Percentiles rank a stretch among this genome's conserved stretches.
Conservation (phyloP, 495 filamentous ascomycete genomes). For the Tuber aestivum region DNA sequence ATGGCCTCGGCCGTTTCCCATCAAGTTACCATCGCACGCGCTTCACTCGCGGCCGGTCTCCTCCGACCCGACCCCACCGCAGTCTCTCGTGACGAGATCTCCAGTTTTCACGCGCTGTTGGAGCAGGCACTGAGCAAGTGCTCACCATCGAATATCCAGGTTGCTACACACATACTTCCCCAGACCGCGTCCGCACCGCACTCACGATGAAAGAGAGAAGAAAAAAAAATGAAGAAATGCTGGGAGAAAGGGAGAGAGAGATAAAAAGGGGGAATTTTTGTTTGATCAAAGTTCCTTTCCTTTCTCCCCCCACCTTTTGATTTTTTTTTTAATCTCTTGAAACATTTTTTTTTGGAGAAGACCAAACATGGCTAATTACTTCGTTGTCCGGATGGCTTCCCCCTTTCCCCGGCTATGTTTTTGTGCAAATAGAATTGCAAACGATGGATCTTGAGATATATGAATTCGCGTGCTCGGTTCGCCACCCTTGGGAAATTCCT, state of each 20-base stretch:
- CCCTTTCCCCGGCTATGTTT: slow-evolving; percentile 6
- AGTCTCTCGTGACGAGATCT: slow-evolving; percentile 65
- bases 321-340: slow-evolving; percentile 15
- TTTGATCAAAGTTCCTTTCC: slow-evolving; percentile 1
- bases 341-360: not conserved
- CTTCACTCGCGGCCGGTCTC: slow-evolving; percentile 67
- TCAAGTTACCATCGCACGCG: slow-evolving; percentile 74
- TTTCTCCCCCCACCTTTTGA: slow-evolving; percentile 18
- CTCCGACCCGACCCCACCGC: slow-evolving; percentile 69
- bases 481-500: slow-evolving; percentile 70
- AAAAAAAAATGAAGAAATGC: slow-evolving; percentile 14
- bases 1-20: slow-evolving; percentile 58
- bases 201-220: slow-evolving; percentile 14
- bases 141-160: slow-evolving; percentile 84
- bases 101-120: slow-evolving; percentile 62
- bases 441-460: slow-evolving; percentile 70
- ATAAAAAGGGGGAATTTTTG: not conserved
- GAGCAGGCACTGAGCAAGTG: slow-evolving; percentile 65
- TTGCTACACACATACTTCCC: slow-evolving; percentile 58
- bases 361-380: slow-evolving; percentile 5
- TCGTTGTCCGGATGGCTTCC: not conserved
- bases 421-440: slow-evolving; percentile 66
- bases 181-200: slow-evolving; percentile 54
- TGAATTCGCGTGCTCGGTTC: slow-evolving; percentile 62
- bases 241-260: not conserved